These are phyloP conservation scores for Yarrowia hollandica DNA, from an alignment of 805 yeast genomes.

Conservation along the genomic window DNA sequence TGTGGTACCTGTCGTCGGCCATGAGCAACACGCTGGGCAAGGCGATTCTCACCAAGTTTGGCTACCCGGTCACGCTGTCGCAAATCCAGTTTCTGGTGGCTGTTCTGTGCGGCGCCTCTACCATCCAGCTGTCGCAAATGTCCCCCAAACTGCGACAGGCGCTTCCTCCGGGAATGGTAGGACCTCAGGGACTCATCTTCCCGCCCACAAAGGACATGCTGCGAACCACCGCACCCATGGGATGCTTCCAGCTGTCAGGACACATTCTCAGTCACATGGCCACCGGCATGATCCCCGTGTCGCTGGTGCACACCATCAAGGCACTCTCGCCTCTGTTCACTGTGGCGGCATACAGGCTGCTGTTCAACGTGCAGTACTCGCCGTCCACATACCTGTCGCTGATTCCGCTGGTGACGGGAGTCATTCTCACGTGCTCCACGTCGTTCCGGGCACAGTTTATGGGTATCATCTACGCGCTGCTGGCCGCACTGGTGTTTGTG, in stretches of 20 bases:
- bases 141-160: slow-evolving; percentile 39
- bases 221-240: slow-evolving; percentile 79
- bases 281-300: slow-evolving; percentile 89
- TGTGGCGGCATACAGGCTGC: slow-evolving; percentile 68
- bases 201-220: slow-evolving; percentile 39
- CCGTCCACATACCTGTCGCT: slow-evolving; percentile 72
- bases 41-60: slow-evolving; percentile 64
- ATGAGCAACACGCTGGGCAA: slow-evolving; percentile 81
- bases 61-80: slow-evolving; percentile 84
- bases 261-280: slow-evolving; percentile 90
- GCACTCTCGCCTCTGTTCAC: slow-evolving; percentile 89
- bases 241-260: slow-evolving; percentile 87
- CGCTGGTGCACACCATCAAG: slow-evolving; percentile 90
- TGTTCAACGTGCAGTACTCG: slow-evolving; percentile 60
- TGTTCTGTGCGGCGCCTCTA: slow-evolving; percentile 55
- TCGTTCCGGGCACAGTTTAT: slow-evolving; percentile 49
- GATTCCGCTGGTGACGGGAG: slow-evolving; percentile 78
- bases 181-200: slow-evolving; percentile 35
- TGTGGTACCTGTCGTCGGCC: slow-evolving; percentile 82
- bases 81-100: slow-evolving; percentile 82
- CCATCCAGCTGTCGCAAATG: slow-evolving; percentile 45
- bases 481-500: slow-evolving; percentile 74
- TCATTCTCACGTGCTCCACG: slow-evolving; percentile 60
- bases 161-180: slow-evolving; percentile 43
- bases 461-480: slow-evolving; percentile 69